Evolutionary conservation across 140 eudicot genomes (phyloP).

Genomic region (Flaveria floridana): DNA sequence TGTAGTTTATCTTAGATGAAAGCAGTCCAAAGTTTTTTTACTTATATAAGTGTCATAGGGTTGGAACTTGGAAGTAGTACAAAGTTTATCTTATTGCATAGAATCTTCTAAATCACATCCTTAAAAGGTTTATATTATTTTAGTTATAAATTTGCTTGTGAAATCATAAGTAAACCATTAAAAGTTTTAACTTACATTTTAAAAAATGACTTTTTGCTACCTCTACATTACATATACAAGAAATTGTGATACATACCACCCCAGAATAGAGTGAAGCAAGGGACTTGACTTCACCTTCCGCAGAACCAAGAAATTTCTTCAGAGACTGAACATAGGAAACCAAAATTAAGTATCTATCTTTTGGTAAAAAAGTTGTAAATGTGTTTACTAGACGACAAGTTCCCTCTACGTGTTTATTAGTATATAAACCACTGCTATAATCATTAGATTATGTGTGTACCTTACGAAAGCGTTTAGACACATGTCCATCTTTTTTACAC

Average conservation of each 20-base stretch:
- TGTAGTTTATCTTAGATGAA: not conserved
- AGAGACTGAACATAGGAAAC: conserved; percentile 40
- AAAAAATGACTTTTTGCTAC: not conserved
- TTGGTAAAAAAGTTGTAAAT: not conserved
- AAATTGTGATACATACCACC: conserved; percentile 57
- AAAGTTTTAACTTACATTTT: not conserved
- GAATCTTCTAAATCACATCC: conserved; percentile 13
- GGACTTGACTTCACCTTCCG: conserved; percentile 78
- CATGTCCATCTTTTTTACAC: conserved; percentile 68
- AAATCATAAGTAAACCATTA: not conserved
- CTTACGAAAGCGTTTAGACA: conserved; percentile 61
- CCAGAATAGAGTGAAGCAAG: conserved; percentile 61
- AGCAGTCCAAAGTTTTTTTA: not conserved
- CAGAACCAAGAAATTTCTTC: conserved; percentile 68
- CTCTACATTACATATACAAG: conserved; percentile 17
- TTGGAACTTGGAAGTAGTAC: not conserved
- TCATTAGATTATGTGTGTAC: conserved; percentile 34
- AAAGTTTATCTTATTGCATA: not conserved
- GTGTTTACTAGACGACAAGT: not conserved
- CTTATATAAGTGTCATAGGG: not conserved
- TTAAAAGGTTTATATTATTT: not conserved
- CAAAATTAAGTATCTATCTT: conserved; percentile 16
- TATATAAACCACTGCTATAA: not conserved
- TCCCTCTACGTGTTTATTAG: not conserved
- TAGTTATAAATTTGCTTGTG: not conserved